These are phyloP conservation scores for Fusarium xyrophilum DNA, from an alignment of 2,329 filamentous ascomycete genomes.

Conservation along the genomic window DNA sequence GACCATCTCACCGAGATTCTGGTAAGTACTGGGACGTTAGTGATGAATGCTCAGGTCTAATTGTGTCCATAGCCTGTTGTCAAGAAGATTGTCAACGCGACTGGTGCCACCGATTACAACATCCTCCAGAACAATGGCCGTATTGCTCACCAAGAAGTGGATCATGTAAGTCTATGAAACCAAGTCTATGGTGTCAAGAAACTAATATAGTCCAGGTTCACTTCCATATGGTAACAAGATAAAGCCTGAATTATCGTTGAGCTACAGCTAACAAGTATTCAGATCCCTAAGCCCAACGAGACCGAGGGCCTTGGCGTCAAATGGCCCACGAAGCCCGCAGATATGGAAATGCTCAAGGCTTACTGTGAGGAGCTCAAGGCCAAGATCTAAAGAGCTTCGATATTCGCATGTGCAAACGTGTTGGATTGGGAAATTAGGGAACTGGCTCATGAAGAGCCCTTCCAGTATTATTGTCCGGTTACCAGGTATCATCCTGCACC, in stretches of 20 bases:
- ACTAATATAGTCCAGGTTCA: conserved; percentile 68
- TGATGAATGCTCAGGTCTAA: conserved; percentile 1
- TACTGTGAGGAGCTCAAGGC: conserved; percentile 84
- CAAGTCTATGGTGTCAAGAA: not conserved
- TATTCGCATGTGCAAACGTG: not conserved
- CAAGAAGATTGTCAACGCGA: conserved; percentile 83
- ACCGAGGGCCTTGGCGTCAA: conserved; percentile 77
- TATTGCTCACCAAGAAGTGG: conserved; percentile 89
- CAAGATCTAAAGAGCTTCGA: conserved; percentile 70
- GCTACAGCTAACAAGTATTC: conserved; percentile 8
- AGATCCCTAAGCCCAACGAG: conserved; percentile 94
- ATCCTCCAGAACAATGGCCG: conserved; percentile 95
- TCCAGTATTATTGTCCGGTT: conserved; percentile 31
- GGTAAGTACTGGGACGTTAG: conserved; percentile 52
- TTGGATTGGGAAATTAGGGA: not conserved
- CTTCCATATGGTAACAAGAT: conserved; percentile 78
- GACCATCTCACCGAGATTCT: conserved; percentile 83
- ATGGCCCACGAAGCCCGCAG: conserved; percentile 78
- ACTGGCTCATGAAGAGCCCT: conserved; percentile 13
- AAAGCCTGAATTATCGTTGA: not conserved
- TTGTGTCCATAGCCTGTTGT: conserved; percentile 53
- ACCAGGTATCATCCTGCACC: not conserved
- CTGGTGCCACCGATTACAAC: conserved; percentile 83
- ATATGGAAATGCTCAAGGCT: conserved; percentile 84
- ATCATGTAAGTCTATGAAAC: conserved; percentile 71